Percentiles rank a stretch among this genome's conserved stretches.
Evolutionary conservation across 257 asterid species (phyloP).

Genomic region (Jasminum sambac): DNA sequence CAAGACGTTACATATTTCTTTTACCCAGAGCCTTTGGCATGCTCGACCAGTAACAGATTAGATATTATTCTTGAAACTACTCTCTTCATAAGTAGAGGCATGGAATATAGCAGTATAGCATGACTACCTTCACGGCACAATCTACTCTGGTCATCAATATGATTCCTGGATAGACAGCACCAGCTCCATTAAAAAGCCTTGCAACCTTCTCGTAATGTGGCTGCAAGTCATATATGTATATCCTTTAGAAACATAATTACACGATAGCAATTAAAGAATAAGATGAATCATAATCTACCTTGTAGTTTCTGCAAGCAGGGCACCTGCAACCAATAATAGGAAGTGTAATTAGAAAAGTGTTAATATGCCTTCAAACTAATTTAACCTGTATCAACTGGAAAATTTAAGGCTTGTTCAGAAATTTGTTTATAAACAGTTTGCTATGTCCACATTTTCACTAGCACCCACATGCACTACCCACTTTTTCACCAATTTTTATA

Average conservation of each 20-base stretch:
- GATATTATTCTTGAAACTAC: background rate
- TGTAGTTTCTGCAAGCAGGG: slow-evolving; percentile 97
- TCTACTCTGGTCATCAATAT: slow-evolving; percentile 89
- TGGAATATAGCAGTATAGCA: slow-evolving; percentile 25
- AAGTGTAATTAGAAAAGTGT: slow-evolving; percentile 19
- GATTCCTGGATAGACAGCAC: slow-evolving; percentile 86
- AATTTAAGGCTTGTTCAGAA: background rate
- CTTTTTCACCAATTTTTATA: too few species aligned
- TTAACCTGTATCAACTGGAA: background rate
- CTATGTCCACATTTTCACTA: too few species aligned
- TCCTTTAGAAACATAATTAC: slow-evolving; percentile 27
- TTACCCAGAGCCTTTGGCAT: background rate
- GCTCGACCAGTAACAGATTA: background rate
- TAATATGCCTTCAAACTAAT: background rate
- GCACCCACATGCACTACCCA: too few species aligned
- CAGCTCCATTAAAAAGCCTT: slow-evolving; percentile 80
- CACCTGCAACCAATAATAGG: slow-evolving; percentile 63
- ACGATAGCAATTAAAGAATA: slow-evolving; percentile 7
- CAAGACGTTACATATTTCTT: background rate
- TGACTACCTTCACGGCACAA: slow-evolving; percentile 80
- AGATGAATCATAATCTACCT: slow-evolving; percentile 46
- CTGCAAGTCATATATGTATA: slow-evolving; percentile 40
- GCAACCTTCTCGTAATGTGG: slow-evolving; percentile 96
- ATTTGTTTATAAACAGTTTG: too few species aligned
- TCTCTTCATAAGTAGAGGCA: slow-evolving; percentile 3